A percentile compares a stretch with the other conserved stretches of the same genome.
Conservation (phyloP, 345 rosid genomes). For the Aquilaria sinensis region DNA sequence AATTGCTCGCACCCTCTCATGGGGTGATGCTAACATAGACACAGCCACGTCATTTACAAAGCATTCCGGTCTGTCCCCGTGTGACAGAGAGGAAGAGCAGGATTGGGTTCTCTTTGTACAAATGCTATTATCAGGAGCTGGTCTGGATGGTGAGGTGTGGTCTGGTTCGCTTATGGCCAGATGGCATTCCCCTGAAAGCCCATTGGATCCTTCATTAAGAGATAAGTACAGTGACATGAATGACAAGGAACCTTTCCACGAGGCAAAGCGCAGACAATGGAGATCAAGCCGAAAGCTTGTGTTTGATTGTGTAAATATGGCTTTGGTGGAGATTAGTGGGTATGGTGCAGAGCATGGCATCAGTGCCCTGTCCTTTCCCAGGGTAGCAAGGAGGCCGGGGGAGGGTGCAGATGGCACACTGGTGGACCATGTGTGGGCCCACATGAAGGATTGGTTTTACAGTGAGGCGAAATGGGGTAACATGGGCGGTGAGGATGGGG, state of each 20-base stretch:
- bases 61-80: slow-evolving; percentile 22
- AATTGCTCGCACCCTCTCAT: slow-evolving; percentile 50
- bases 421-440: slow-evolving; percentile 63
- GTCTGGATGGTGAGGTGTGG: slow-evolving; percentile 35
- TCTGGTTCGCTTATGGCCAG: slow-evolving; percentile 27
- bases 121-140: slow-evolving; percentile 44
- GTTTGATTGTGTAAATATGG: slow-evolving; percentile 69
- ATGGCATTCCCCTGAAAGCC: slow-evolving; percentile 78
- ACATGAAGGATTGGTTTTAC: slow-evolving; percentile 54
- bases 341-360: slow-evolving; percentile 21
- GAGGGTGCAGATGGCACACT: slow-evolving; percentile 23
- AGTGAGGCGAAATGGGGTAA: slow-evolving; percentile 21
- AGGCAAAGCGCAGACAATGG: slow-evolving; percentile 62
- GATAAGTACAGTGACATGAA: slow-evolving; percentile 36
- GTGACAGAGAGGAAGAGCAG: slow-evolving; percentile 44
- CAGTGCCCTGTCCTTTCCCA: slow-evolving; percentile 17
- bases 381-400: slow-evolving; percentile 10
- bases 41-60: slow-evolving; percentile 33
- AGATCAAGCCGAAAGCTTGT: slow-evolving; percentile 58
- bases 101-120: slow-evolving; percentile 59
- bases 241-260: slow-evolving; percentile 50
- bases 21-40: slow-evolving; percentile 41
- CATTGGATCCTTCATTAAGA: slow-evolving; percentile 69
- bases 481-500: slow-evolving; percentile 37
- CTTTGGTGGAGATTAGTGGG: slow-evolving; percentile 39